A percentile compares a stretch with the other conserved stretches of the same genome.
Evolutionary conservation across 2,329 filamentous ascomycete species (phyloP).

Genomic region (Epichloe typhina): DNA sequence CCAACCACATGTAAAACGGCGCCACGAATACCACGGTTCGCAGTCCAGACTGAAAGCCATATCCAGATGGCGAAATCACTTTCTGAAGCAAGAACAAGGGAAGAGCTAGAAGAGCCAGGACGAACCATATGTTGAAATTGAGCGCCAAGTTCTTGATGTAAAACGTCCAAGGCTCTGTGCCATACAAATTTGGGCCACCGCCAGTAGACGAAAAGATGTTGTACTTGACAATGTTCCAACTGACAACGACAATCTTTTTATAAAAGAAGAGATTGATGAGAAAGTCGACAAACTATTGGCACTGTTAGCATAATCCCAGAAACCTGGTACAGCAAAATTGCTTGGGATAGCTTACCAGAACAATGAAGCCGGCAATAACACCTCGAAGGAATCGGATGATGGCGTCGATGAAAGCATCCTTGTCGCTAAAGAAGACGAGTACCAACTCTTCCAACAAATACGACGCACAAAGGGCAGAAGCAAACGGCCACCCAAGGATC

Average conservation of each 20-base stretch:
- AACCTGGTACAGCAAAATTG: background rate
- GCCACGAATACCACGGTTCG: constrained; percentile 65
- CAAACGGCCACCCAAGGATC: constrained; percentile 89
- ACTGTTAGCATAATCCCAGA: background rate
- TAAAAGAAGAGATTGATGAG: constrained; percentile 76
- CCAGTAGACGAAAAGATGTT: constrained; percentile 77
- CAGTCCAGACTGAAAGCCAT: constrained; percentile 55
- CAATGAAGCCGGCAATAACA: constrained; percentile 46
- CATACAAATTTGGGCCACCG: constrained; percentile 86
- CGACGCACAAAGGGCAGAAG: constrained; percentile 66
- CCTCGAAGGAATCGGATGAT: constrained; percentile 54
- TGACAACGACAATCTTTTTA: constrained; percentile 60
- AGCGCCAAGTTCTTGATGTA: constrained; percentile 83
- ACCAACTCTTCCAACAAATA: constrained; percentile 69
- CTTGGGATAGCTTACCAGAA: constrained; percentile 44
- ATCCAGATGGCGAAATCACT: constrained; percentile 43
- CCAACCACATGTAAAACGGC: constrained; percentile 91
- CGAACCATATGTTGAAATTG: constrained; percentile 94
- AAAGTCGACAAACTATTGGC: constrained; percentile 49
- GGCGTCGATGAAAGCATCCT: constrained; percentile 45
- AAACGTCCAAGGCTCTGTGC: constrained; percentile 93
- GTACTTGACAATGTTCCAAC: constrained; percentile 90
- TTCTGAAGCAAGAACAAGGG: constrained; percentile 69
- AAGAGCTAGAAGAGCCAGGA: constrained; percentile 60
- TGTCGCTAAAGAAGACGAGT: constrained; percentile 38